A percentile compares a stretch with the other conserved stretches of the same genome.
These are phyloP conservation scores for Cladosporium oxysporum DNA, from an alignment of 2,329 filamentous ascomycete genomes.

Conservation along the genomic window DNA sequence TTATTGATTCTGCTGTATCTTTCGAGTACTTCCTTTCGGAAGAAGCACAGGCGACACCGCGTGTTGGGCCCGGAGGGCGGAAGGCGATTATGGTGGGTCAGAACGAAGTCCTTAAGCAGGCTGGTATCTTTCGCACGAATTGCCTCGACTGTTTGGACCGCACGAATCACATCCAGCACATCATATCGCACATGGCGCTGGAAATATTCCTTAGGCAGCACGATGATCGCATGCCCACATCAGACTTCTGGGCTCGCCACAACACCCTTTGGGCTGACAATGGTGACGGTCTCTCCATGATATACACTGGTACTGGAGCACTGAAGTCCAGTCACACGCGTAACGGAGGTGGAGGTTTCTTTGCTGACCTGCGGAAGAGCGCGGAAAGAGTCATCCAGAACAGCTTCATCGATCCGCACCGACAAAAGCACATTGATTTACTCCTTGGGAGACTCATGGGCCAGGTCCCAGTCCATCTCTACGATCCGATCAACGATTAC, in stretches of 20 bases:
- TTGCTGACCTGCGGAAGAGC: constrained; percentile 94
- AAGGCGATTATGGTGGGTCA: constrained; percentile 32
- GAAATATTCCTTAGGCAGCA: constrained; percentile 79
- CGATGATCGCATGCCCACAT: constrained; percentile 61
- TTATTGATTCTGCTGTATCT: constrained; percentile 75
- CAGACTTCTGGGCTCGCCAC: constrained; percentile 90
- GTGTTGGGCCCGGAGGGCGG: constrained; percentile 42
- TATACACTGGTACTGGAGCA: constrained; percentile 94
- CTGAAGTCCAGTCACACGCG: constrained; percentile 94
- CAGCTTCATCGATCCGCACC: constrained; percentile 90
- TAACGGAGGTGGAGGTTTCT: constrained; percentile 85
- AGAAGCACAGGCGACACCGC: constrained; percentile 60
- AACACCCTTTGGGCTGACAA: constrained; percentile 97
- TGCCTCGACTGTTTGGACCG: constrained; percentile 94
- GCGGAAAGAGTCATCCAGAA: constrained; percentile 95
- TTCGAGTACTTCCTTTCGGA: constrained; percentile 93
- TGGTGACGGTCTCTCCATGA: constrained; percentile 88
- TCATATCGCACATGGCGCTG: constrained; percentile 90
- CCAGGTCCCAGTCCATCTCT: constrained; percentile 80
- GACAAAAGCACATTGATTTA: constrained; percentile 93
- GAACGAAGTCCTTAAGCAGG: constrained; percentile 73
- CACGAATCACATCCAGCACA: constrained; percentile 93
- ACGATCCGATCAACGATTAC: constrained; percentile 91
- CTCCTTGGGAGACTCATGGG: constrained; percentile 84
- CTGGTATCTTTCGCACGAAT: constrained; percentile 94